Evolutionary conservation across 345 rosid genomes (phyloP).

Genomic region (Cardiospermum halicacabum): DNA sequence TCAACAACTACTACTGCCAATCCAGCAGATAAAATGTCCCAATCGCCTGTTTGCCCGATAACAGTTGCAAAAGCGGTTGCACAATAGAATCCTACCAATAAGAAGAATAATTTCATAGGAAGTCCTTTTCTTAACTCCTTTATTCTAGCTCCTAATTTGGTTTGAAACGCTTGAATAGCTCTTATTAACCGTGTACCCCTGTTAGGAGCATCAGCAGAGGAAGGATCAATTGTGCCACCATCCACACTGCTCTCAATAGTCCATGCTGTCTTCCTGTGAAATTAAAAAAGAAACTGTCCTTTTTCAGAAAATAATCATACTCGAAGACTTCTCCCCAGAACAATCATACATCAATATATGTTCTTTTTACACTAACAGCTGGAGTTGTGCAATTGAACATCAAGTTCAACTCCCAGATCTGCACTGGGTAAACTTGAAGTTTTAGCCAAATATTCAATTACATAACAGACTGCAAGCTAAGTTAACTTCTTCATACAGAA

Average conservation of each 20-base stretch:
- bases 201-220: slow-evolving; percentile 36
- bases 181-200: slow-evolving; percentile 58
- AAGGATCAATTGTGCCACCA: slow-evolving; percentile 52
- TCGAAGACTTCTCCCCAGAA: background rate
- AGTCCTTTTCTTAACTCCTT: slow-evolving; percentile 58
- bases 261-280: slow-evolving; percentile 55
- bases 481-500: background rate
- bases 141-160: slow-evolving; percentile 47
- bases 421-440: background rate
- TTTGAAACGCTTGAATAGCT: slow-evolving; percentile 52
- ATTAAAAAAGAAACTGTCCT: slow-evolving; percentile 17
- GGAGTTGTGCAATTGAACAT: background rate
- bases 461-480: background rate
- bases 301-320: background rate
- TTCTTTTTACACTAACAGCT: background rate
- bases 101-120: slow-evolving; percentile 68
- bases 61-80: slow-evolving; percentile 80
- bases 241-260: slow-evolving; percentile 43
- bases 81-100: slow-evolving; percentile 85
- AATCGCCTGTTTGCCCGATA: slow-evolving; percentile 97
- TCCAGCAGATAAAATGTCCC: slow-evolving; percentile 95
- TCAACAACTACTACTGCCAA: slow-evolving; percentile 74
- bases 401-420: background rate
- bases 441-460: background rate
- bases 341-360: background rate